Conservation (phyloP, 2,329 filamentous ascomycete genomes). For the Phialocephala sp. region DNA sequence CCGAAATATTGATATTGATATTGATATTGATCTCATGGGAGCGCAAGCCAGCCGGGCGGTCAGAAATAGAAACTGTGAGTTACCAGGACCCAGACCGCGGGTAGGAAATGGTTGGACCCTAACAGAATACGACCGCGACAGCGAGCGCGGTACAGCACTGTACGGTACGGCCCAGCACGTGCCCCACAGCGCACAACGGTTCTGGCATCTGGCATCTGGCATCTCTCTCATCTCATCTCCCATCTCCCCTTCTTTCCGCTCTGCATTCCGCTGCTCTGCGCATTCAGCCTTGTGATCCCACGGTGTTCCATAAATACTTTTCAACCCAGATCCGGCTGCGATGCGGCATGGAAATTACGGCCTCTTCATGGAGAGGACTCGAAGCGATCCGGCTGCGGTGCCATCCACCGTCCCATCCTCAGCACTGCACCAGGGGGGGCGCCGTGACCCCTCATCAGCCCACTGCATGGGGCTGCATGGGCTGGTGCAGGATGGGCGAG, state of each 20-base stretch:
- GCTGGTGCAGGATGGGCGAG: not conserved
- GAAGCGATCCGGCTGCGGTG: constrained; percentile 10
- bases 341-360: constrained; percentile 10
- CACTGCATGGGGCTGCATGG: not conserved
- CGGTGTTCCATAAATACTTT: constrained; percentile 13
- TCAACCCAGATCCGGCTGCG: constrained; percentile 1
- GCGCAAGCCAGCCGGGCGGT: not conserved
- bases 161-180: not conserved
- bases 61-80: constrained; percentile 16
- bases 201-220: not conserved
- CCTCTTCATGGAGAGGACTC: not conserved
- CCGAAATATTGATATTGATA: too few species aligned
- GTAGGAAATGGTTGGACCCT: constrained; percentile 8
- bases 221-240: not conserved
- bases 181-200: not conserved
- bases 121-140: constrained; percentile 3
- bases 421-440: not conserved
- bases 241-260: not conserved
- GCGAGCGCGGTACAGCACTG: not conserved
- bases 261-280: not conserved
- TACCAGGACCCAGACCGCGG: constrained; percentile 18
- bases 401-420: not conserved
- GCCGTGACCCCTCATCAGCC: constrained; percentile 9
- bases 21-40: constrained; percentile 7
- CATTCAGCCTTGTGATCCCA: constrained; percentile 12